Conservation (phyloP, 441 rosid genomes). For the Metrosideros polymorpha region DNA sequence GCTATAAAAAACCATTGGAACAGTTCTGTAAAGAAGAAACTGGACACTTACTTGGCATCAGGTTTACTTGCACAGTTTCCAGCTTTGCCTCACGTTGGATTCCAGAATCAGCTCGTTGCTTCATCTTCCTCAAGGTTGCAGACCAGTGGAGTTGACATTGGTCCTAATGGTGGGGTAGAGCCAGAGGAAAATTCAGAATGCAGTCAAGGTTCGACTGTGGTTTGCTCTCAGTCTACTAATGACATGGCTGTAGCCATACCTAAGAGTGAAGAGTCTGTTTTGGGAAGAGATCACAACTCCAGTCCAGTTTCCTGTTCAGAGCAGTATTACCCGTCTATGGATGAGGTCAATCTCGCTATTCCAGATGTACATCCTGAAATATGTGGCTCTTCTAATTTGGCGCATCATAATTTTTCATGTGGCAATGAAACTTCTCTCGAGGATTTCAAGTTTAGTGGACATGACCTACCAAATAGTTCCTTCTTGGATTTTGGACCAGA, state of each 20-base stretch:
- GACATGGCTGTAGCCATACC: slow-evolving; percentile 34
- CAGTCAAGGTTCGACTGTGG: slow-evolving; percentile 65
- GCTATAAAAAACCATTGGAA: slow-evolving; percentile 99
- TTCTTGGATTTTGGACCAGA: slow-evolving; percentile 37
- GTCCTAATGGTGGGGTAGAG: slow-evolving; percentile 39
- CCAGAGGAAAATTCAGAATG: slow-evolving; percentile 85
- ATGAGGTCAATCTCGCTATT: slow-evolving; percentile 38
- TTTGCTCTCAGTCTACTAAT: slow-evolving; percentile 57
- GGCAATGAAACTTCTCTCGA: slow-evolving; percentile 23
- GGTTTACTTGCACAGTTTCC: slow-evolving; percentile 80
- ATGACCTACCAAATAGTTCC: slow-evolving; percentile 36
- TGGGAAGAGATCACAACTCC: slow-evolving; percentile 41
- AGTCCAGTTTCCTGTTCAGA: slow-evolving; percentile 55
- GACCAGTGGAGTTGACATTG: slow-evolving; percentile 61
- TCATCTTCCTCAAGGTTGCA: slow-evolving; percentile 62
- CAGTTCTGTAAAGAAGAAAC: slow-evolving; percentile 97
- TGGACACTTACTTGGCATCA: slow-evolving; percentile 85
- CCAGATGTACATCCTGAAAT: slow-evolving; percentile 55
- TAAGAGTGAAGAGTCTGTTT: slow-evolving; percentile 27
- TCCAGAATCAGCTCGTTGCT: slow-evolving; percentile 45
- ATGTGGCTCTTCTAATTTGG: slow-evolving; percentile 37
- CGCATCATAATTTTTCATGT: slow-evolving; percentile 25
- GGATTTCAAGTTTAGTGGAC: slow-evolving; percentile 45
- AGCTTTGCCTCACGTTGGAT: slow-evolving; percentile 44
- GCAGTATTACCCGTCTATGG: slow-evolving; percentile 43